Evolutionary conservation across 306 rosid species (phyloP).

Genomic region (Dalbergia cultrata): DNA sequence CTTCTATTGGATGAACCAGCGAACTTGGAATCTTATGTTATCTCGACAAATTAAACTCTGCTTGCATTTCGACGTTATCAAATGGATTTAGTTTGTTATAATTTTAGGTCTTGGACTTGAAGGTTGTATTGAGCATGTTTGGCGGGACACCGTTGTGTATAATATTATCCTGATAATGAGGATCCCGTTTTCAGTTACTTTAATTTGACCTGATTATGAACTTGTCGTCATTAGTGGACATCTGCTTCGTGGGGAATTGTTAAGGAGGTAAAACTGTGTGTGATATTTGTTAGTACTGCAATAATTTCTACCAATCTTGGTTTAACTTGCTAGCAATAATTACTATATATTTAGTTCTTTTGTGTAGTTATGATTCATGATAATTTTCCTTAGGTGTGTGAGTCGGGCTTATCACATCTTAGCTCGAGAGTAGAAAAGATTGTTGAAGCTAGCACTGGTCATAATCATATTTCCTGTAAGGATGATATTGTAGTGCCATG

Average conservation of each 20-base stretch:
- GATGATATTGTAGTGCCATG: conserved; percentile 65
- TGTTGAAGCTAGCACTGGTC: conserved; percentile 75
- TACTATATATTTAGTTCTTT: too few relatives aligned
- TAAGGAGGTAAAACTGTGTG: conserved; percentile 67
- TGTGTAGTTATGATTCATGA: conserved; percentile 58
- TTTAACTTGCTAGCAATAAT: conserved; percentile 5
- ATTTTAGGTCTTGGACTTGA: conserved; percentile 92
- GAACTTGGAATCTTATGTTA: too few relatives aligned
- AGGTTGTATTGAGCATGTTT: conserved; percentile 95
- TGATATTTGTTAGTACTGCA: conserved; percentile 18
- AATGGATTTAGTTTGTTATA: not conserved
- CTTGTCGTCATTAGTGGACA: conserved; percentile 72
- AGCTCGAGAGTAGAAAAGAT: conserved; percentile 89
- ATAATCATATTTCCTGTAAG: conserved; percentile 81
- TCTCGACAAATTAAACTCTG: too few relatives aligned
- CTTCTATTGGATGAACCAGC: too few relatives aligned
- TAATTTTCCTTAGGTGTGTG: conserved; percentile 90
- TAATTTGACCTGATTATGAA: conserved; percentile 84
- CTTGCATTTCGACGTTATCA: too few relatives aligned
- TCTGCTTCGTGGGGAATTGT: conserved; percentile 91
- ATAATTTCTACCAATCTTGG: conserved; percentile 20
- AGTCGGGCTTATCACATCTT: conserved; percentile 96
- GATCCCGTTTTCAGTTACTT: conserved; percentile 59
- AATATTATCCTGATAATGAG: conserved; percentile 57
- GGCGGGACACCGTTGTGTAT: conserved; percentile 91